phyloP scores from a whole-genome alignment of 2,329 filamentous ascomycete species.

The Fusarium udum region DNA sequence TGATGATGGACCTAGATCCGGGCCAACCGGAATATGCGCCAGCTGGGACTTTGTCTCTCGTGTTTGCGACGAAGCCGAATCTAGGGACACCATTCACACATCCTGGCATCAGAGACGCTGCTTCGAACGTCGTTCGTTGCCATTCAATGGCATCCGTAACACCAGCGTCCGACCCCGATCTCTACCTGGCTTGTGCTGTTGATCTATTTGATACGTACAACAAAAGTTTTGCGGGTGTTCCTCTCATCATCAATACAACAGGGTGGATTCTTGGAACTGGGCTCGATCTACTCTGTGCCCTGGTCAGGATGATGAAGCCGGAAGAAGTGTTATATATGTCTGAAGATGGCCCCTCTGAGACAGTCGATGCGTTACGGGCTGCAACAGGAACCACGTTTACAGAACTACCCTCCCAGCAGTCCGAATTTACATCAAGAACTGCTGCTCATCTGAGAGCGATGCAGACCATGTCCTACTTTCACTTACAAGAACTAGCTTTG shows the following conservation, averaged over 20 bases:
- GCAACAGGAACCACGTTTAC: slow-evolving; percentile 57
- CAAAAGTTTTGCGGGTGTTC: slow-evolving; percentile 55
- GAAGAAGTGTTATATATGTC: slow-evolving; percentile 76
- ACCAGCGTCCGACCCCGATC: slow-evolving; percentile 71
- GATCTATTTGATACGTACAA: slow-evolving; percentile 71
- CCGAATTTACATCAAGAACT: slow-evolving; percentile 66
- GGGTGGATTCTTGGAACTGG: slow-evolving; percentile 79
- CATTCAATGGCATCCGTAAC: slow-evolving; percentile 74
- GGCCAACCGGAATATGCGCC: slow-evolving; percentile 80
- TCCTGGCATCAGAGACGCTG: slow-evolving; percentile 49
- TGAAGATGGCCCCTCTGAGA: slow-evolving; percentile 66
- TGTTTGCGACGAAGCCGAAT: slow-evolving; percentile 68
- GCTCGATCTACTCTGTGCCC: slow-evolving; percentile 68
- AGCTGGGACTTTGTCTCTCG: slow-evolving; percentile 74
- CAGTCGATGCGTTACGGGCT: slow-evolving; percentile 61
- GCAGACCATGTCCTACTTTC: slow-evolving; percentile 85
- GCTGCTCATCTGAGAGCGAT: slow-evolving; percentile 74
- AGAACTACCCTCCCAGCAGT: slow-evolving; percentile 67
- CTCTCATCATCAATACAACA: slow-evolving; percentile 77
- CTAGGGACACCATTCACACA: slow-evolving; percentile 75
- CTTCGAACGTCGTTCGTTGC: slow-evolving; percentile 60
- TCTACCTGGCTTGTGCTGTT: slow-evolving; percentile 71
- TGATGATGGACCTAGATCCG: slow-evolving; percentile 79
- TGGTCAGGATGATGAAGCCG: slow-evolving; percentile 64
- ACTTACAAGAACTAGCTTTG: slow-evolving; percentile 50